Base-by-base conservation (phyloP, 805 yeast genomes). In the Candida xiaguanensis region DNA sequence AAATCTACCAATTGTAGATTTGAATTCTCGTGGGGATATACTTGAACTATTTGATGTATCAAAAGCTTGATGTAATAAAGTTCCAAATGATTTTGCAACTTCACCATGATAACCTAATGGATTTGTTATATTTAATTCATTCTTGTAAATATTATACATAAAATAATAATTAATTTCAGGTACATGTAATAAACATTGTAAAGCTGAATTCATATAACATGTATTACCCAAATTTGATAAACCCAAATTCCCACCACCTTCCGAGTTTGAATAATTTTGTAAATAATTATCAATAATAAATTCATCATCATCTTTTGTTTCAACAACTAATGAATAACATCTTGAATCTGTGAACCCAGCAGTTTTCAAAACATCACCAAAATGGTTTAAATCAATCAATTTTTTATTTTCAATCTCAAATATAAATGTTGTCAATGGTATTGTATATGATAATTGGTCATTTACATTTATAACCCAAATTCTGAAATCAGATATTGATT, bases 151-250 rank as follows among this genome's bases (percentile, higher is more conserved):
- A 39, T 77, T 75, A 51, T 74, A 76, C 26, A 82, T 61, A 51
- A 91, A 93, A 55, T 88, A 91, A 30, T 78, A 72, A 8, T 82
- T 76, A 18, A 93, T 60, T 57, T 88, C 96, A 1, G 95, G 95
- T 9, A 90, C 73, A 54, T 91, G 98, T 0, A 78, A 74, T 30
- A 91, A 63, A 53, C 97, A 91, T 55, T 93, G 98, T 32, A 91
- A 63, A 0, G 96, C 96, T 8, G 95, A 85, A 58, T 88, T 89
- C 97, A 90, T 89, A 58, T 88, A 90, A 59, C 97, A 90, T 0
- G 95, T 82, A 56, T 90, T 90, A 2, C 97, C 97, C 44, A 89
- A 64, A 53, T 87, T 90, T 38, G 58, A 72, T 65, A 53, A 82
- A 48, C 44, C 97, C 82, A 42, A 71, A 58, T 34, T 68, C 55